Percentiles rank a stretch among this genome's conserved stretches.
Conservation (phyloP, 306 rosid species). For the Inga laurina region DNA sequence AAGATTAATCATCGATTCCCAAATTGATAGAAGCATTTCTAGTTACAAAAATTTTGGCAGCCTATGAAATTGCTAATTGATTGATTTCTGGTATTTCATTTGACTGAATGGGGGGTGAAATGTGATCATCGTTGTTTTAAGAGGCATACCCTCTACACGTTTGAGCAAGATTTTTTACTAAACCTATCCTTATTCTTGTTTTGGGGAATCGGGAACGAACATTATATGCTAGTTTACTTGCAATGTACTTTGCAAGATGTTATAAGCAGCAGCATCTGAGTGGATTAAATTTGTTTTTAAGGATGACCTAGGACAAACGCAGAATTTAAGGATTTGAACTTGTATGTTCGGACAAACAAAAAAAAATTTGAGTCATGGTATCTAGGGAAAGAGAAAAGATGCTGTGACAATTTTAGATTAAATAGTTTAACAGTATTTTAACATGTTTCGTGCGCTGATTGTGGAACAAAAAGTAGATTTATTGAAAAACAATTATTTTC, state of each 20-base stretch:
- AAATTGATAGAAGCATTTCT: constrained; percentile 23
- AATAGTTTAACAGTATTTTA: background rate
- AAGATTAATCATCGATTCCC: constrained; percentile 21
- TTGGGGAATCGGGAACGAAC: constrained; percentile 27
- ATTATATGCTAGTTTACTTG: background rate
- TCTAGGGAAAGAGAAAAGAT: background rate
- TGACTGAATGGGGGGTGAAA: constrained; percentile 20
- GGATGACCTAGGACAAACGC: background rate
- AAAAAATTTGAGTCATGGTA: background rate
- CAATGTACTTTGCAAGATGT: constrained; percentile 25
- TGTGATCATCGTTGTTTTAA: constrained; percentile 15
- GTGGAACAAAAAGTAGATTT: background rate
- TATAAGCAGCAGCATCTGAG: constrained; percentile 11
- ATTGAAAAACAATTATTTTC: background rate
- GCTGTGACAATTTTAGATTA: background rate
- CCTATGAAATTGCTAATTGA: constrained; percentile 32
- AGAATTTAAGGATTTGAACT: background rate
- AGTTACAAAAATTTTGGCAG: constrained; percentile 41
- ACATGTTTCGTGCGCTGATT: background rate
- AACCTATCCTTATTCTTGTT: constrained; percentile 3
- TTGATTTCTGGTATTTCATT: constrained; percentile 32
- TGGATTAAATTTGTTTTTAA: background rate
- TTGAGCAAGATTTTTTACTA: constrained; percentile 30
- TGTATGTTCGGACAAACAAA: background rate
- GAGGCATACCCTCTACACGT: background rate